Percentiles rank a stretch among this genome's conserved stretches.
Evolutionary conservation across 2,329 filamentous ascomycete species (phyloP).

Genomic region (Pyricularia pennisetigena): DNA sequence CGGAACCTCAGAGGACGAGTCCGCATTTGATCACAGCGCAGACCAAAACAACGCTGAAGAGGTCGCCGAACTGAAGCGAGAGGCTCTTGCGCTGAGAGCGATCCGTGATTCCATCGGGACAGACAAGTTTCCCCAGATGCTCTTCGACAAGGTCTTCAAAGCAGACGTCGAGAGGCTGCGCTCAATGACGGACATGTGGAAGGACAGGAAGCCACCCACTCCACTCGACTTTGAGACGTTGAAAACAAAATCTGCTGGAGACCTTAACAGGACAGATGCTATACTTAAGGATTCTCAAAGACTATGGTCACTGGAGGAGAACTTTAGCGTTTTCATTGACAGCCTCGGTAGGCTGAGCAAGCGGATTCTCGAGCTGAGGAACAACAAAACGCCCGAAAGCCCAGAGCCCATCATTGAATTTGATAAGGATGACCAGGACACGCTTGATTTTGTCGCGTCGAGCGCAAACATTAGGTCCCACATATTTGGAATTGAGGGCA

Average conservation of each 20-base stretch:
- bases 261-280: conserved; percentile 40
- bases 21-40: conserved; percentile 68
- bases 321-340: conserved; percentile 76
- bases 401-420: conserved; percentile 66
- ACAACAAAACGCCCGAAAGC: conserved; percentile 29
- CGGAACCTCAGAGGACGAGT: conserved; percentile 79
- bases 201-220: conserved; percentile 63
- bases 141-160: conserved; percentile 91
- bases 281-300: conserved; percentile 59
- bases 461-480: conserved; percentile 82
- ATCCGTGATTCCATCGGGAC: conserved; percentile 77
- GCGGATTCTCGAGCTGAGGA: conserved; percentile 57
- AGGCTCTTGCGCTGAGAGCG: conserved; percentile 72
- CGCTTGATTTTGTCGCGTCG: conserved; percentile 85
- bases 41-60: conserved; percentile 77
- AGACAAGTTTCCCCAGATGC: conserved; percentile 61
- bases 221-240: conserved; percentile 60
- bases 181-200: conserved; percentile 96
- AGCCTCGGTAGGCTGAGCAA: conserved; percentile 69
- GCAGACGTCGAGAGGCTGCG: conserved; percentile 73
- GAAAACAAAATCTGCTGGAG: conserved; percentile 37
- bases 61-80: conserved; percentile 77
- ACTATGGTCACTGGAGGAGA: conserved; percentile 75
- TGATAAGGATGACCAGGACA: conserved; percentile 95
- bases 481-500: conserved; percentile 80